phyloP scores from a whole-genome alignment of 768 basidiomycete species.

The Naganishia randhawae region DNA sequence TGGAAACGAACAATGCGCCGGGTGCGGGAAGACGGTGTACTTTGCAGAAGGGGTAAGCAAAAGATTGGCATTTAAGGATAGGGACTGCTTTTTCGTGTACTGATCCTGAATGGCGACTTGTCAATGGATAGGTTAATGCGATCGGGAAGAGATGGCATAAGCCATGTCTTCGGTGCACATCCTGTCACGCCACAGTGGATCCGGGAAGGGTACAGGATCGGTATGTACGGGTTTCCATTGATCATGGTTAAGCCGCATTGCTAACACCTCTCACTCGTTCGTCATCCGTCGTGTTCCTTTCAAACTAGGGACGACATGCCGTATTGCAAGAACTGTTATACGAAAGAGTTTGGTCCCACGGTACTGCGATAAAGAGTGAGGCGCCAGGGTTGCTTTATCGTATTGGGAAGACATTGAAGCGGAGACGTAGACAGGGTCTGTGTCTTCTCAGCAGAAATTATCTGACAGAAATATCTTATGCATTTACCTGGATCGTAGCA shows the following conservation, averaged over 20 bases:
- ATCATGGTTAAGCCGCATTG: no score
- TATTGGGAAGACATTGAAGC: no score
- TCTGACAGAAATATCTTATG: no score
- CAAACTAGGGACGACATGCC: not conserved
- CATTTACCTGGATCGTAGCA: no score
- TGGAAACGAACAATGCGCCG: slow-evolving; percentile 1
- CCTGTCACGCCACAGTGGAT: slow-evolving; percentile 42
- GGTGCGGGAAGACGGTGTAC: slow-evolving; percentile 15
- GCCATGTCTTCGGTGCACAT: slow-evolving; percentile 38
- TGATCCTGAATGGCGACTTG: not conserved
- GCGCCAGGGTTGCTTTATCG: no score
- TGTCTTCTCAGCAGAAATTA: no score
- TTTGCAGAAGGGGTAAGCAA: slow-evolving; percentile 20
- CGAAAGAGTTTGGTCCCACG: slow-evolving; percentile 7
- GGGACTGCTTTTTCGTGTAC: no score
- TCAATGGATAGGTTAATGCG: not conserved
- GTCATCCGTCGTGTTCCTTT: not conserved
- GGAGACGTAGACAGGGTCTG: no score
- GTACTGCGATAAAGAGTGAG: not conserved
- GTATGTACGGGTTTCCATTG: no score
- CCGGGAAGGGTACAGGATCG: slow-evolving; percentile 45
- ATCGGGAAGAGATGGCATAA: slow-evolving; percentile 37
- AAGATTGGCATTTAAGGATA: not conserved
- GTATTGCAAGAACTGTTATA: slow-evolving; percentile 18
- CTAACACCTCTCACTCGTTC: no score